phyloP scores from a whole-genome alignment of 148 eudicot species.

The Persicaria maculosa region DNA sequence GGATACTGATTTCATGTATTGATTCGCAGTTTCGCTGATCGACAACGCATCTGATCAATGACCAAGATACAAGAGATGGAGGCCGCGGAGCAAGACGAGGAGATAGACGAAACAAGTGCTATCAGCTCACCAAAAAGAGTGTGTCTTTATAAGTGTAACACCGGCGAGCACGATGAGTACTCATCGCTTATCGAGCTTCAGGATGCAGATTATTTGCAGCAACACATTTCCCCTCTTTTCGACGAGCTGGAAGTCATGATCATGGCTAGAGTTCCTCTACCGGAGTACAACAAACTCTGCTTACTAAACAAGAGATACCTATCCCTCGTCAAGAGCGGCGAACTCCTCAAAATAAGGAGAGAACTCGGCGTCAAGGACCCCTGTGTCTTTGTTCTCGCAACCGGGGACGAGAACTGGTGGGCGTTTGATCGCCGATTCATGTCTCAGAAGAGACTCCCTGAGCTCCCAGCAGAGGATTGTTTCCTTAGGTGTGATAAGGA shows the following conservation, averaged over 20 bases:
- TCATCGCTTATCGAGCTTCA: slow-evolving; percentile 27
- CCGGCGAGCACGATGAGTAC: slow-evolving; percentile 7
- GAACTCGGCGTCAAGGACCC: slow-evolving; percentile 32
- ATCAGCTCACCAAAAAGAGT: not conserved
- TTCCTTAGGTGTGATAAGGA: slow-evolving; percentile 36
- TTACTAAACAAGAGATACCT: slow-evolving; percentile 14
- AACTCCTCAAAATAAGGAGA: slow-evolving; percentile 41
- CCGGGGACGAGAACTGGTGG: slow-evolving; percentile 44
- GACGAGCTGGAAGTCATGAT: slow-evolving; percentile 40
- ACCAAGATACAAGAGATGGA: not conserved
- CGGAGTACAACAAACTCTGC: slow-evolving; percentile 23
- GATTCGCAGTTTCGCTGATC: not conserved
- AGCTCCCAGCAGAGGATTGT: slow-evolving; percentile 26
- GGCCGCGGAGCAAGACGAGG: not conserved
- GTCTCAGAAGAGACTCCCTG: slow-evolving; percentile 23
- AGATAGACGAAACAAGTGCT: not conserved
- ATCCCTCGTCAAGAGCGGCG: slow-evolving; percentile 34
- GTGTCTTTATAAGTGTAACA: not conserved
- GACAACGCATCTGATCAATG: not conserved
- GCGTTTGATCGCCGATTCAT: slow-evolving; percentile 37
- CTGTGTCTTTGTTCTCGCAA: slow-evolving; percentile 48
- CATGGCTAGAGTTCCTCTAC: slow-evolving; percentile 22
- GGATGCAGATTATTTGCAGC: slow-evolving; percentile 35
- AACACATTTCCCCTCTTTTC: slow-evolving; percentile 26
- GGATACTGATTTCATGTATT: not conserved